These are phyloP conservation scores for Phlyctochytrium bullatum DNA, from an alignment of 192 early-diverging fungal genomes.

Conservation along the genomic window DNA sequence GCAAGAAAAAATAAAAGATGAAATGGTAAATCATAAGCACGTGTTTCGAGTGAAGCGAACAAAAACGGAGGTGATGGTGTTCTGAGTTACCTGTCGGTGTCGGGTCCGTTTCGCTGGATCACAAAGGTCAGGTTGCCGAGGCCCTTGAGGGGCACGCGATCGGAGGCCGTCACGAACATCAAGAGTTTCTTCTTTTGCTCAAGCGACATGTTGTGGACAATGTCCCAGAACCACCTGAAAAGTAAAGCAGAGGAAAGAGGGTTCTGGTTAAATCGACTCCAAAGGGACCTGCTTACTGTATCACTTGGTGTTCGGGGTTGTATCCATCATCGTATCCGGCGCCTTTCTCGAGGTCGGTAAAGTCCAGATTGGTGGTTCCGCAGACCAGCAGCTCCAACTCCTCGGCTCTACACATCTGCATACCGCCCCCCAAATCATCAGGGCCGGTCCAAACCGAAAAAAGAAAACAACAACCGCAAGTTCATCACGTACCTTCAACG, in stretches of 20 bases:
- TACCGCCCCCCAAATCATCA: background rate
- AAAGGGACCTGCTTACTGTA: constrained; percentile 40
- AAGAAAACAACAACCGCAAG: background rate
- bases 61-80: background rate
- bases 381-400: constrained; percentile 78
- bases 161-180: constrained; percentile 87
- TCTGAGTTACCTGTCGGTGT: constrained; percentile 59
- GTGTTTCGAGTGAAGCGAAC: too few relatives aligned
- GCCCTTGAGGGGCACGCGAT: constrained; percentile 84
- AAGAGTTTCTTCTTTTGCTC: constrained; percentile 72
- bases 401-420: constrained; percentile 52
- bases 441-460: background rate
- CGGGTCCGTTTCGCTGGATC: constrained; percentile 92
- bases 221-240: constrained; percentile 69
- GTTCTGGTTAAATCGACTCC: constrained; percentile 3
- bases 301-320: constrained; percentile 56
- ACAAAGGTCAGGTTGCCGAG: constrained; percentile 81
- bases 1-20: background rate
- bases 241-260: background rate
- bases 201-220: constrained; percentile 63
- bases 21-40: background rate
- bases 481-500: constrained; percentile 37
- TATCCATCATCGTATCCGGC: constrained; percentile 88
- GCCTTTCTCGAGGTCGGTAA: constrained; percentile 65
- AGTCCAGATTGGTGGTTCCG: constrained; percentile 63